These are phyloP conservation scores for Xylaria polymorpha DNA, from an alignment of 2,329 filamentous ascomycete genomes.

Conservation along the genomic window DNA sequence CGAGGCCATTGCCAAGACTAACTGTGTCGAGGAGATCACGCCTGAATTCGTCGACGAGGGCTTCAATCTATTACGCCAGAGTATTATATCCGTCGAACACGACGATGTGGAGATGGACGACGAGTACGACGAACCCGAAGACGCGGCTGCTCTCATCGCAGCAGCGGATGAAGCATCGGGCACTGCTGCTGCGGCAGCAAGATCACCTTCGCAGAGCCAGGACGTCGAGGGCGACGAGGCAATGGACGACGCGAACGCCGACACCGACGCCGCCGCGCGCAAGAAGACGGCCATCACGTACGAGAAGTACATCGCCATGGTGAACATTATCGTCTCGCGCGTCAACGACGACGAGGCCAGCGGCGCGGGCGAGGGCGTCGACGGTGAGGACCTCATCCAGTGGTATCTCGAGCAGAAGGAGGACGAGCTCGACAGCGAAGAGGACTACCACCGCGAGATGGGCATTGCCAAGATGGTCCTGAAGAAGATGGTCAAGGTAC, in stretches of 20 bases:
- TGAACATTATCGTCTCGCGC: slow-evolving; percentile 84
- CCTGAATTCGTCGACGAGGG: slow-evolving; percentile 90
- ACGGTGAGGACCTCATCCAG: slow-evolving; percentile 81
- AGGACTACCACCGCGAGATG: slow-evolving; percentile 79
- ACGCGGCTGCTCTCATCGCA: slow-evolving; percentile 59
- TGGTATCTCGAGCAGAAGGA: slow-evolving; percentile 97
- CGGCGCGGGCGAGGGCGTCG: slow-evolving; percentile 81
- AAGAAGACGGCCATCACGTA: slow-evolving; percentile 89
- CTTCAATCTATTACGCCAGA: slow-evolving; percentile 89
- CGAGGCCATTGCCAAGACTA: slow-evolving; percentile 98
- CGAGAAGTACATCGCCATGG: slow-evolving; percentile 92
- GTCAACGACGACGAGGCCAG: slow-evolving; percentile 84
- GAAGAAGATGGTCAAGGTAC: slow-evolving; percentile 94
- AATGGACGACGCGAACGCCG: slow-evolving; percentile 58
- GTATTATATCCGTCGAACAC: slow-evolving; percentile 97
- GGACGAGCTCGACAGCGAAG: slow-evolving; percentile 80
- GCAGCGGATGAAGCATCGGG: slow-evolving; percentile 63
- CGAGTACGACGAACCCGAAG: slow-evolving; percentile 66
- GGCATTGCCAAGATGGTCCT: slow-evolving; percentile 72
- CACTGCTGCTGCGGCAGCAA: slow-evolving; percentile 50
- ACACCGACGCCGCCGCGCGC: slow-evolving; percentile 57
- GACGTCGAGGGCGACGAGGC: slow-evolving; percentile 58
- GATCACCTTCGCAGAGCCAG: slow-evolving; percentile 35
- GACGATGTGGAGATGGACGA: slow-evolving; percentile 96
- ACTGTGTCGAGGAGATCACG: slow-evolving; percentile 91